A percentile compares a stretch with the other conserved stretches of the same genome.
These are phyloP conservation scores for Esteya vermicola DNA, from an alignment of 2,329 filamentous ascomycete genomes.

Conservation along the genomic window DNA sequence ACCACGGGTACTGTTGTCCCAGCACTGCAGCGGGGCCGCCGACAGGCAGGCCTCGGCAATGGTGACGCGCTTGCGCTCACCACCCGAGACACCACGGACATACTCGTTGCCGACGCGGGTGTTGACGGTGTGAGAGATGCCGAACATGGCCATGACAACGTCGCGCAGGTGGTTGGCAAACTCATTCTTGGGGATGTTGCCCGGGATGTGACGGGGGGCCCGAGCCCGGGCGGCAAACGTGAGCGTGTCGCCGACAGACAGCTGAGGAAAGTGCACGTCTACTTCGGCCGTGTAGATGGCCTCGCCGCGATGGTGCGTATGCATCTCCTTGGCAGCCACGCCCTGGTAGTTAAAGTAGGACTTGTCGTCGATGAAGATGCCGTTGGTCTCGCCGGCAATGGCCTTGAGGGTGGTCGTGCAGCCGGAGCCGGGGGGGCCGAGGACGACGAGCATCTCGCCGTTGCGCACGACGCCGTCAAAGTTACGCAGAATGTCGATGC, in stretches of 20 bases:
- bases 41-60: constrained; percentile 48
- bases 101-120: constrained; percentile 67
- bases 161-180: constrained; percentile 39
- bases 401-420: constrained; percentile 81
- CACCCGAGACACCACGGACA: constrained; percentile 59
- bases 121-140: constrained; percentile 59
- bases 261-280: constrained; percentile 66
- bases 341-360: constrained; percentile 76
- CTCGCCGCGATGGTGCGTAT: constrained; percentile 64
- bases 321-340: constrained; percentile 59
- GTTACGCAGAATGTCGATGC: constrained; percentile 53
- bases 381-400: constrained; percentile 69
- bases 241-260: constrained; percentile 67
- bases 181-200: constrained; percentile 36
- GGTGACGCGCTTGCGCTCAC: constrained; percentile 55
- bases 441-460: constrained; percentile 63
- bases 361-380: constrained; percentile 55
- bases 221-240: constrained; percentile 62
- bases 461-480: constrained; percentile 55
- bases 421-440: constrained; percentile 58
- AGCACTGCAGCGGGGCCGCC: constrained; percentile 42
- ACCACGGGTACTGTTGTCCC: constrained; percentile 44
- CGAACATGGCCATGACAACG: constrained; percentile 62
- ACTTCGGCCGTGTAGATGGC: constrained; percentile 79
- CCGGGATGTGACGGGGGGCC: constrained; percentile 46